Conservation (phyloP, 1,284 basidiomycete genomes). For the Heterobasidion annosum region DNA sequence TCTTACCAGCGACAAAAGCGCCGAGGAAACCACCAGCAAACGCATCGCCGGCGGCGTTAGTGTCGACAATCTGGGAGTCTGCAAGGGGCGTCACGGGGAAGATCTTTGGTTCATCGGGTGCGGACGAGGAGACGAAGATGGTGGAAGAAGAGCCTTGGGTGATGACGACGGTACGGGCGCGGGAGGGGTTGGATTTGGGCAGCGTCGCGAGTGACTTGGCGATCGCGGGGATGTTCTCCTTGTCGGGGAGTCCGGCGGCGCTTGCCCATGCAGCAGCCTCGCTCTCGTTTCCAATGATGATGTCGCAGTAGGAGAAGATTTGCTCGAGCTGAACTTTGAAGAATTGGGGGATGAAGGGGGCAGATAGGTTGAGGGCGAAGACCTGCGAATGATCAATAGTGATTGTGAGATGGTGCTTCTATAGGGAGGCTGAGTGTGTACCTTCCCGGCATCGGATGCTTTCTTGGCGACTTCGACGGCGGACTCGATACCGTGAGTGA, state of each 20-base stretch:
- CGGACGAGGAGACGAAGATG: slow-evolving; percentile 61
- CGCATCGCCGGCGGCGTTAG: slow-evolving; percentile 98
- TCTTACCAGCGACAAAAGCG: slow-evolving; percentile 77
- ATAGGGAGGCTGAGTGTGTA: slow-evolving; percentile 17
- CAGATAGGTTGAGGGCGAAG: slow-evolving; percentile 91
- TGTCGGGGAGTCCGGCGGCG: slow-evolving; percentile 48
- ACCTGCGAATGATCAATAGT: slow-evolving; percentile 33
- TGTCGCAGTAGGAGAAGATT: slow-evolving; percentile 76
- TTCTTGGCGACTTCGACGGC: slow-evolving; percentile 75
- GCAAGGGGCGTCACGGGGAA: slow-evolving; percentile 59
- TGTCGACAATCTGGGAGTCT: slow-evolving; percentile 82
- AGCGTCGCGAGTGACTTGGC: slow-evolving; percentile 67
- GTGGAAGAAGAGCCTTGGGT: slow-evolving; percentile 87
- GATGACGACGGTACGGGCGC: slow-evolving; percentile 82
- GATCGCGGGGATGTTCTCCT: slow-evolving; percentile 59
- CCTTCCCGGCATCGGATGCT: slow-evolving; percentile 76
- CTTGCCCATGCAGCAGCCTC: slow-evolving; percentile 87
- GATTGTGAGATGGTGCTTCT: not conserved
- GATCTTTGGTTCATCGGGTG: slow-evolving; percentile 43
- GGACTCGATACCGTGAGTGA: slow-evolving; percentile 84
- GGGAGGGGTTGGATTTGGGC: slow-evolving; percentile 62
- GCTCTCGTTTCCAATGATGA: slow-evolving; percentile 90
- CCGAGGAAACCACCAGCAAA: slow-evolving; percentile 98
- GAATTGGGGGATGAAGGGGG: slow-evolving; percentile 96
- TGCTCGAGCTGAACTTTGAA: slow-evolving; percentile 78